These are phyloP conservation scores for Eucalyptus microcorys DNA, from an alignment of 345 rosid species.

Conservation along the genomic window DNA sequence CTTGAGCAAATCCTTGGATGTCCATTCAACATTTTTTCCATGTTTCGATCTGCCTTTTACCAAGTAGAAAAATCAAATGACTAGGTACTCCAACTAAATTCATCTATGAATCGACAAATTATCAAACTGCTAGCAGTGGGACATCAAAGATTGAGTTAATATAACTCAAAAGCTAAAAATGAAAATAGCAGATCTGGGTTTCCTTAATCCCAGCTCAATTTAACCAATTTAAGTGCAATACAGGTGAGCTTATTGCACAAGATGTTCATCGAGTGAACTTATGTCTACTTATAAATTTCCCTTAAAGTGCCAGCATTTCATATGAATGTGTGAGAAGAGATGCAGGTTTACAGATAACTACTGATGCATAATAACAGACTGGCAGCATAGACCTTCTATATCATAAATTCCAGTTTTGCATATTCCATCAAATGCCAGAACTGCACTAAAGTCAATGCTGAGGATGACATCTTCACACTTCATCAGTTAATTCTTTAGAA, in stretches of 20 bases:
- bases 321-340: neutral
- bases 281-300: neutral
- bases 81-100: neutral
- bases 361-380: neutral
- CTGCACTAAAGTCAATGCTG: neutral
- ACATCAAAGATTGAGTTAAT: neutral
- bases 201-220: neutral
- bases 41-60: conserved; percentile 99
- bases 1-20: conserved; percentile 81
- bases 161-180: neutral
- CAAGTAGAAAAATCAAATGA: conserved; percentile 51
- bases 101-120: neutral
- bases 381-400: neutral
- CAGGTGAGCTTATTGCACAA: neutral
- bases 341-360: neutral
- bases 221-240: neutral
- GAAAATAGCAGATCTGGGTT: neutral
- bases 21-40: conserved; percentile 92
- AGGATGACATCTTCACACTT: neutral
- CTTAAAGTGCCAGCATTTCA: neutral
- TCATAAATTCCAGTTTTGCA: neutral
- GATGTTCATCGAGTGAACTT: neutral
- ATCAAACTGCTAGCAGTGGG: neutral
- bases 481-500: neutral
- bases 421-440: neutral